A percentile compares a stretch with the other conserved stretches of the same genome.
These are phyloP conservation scores for Thalassiosira livingstoniorum DNA, from an alignment of 352 stramenopile genomes.

Conservation along the genomic window DNA sequence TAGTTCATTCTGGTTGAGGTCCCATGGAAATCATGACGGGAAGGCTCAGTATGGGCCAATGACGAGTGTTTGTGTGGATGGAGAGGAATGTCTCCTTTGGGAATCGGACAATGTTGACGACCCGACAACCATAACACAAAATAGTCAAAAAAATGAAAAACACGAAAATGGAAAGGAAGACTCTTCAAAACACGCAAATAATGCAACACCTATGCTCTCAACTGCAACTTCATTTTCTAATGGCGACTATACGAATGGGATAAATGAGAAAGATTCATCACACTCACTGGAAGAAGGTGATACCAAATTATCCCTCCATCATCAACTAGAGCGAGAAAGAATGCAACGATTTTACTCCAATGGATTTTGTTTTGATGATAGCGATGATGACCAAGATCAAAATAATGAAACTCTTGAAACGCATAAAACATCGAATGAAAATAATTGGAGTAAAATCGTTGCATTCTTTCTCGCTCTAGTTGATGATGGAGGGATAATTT, in stretches of 20 bases:
- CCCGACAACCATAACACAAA: background rate
- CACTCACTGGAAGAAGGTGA: constrained; percentile 10
- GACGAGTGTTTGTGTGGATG: too few species aligned
- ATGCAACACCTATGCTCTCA: background rate
- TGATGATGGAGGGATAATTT: constrained; percentile 16
- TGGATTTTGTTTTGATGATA: constrained; percentile 52
- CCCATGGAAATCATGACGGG: too few species aligned
- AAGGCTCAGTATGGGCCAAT: too few species aligned
- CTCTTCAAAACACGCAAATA: background rate
- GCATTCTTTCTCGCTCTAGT: constrained; percentile 42
- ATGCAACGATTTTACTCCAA: constrained; percentile 56
- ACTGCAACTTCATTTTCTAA: background rate
- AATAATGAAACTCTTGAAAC: constrained; percentile 41
- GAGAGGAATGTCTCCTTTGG: constrained; percentile 46
- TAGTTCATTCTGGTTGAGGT: too few species aligned
- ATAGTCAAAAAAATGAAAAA: background rate
- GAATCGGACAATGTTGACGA: constrained; percentile 25
- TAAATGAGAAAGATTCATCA: background rate
- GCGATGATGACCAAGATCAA: constrained; percentile 25
- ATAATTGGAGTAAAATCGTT: constrained; percentile 52
- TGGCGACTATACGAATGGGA: background rate
- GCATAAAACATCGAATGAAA: too few species aligned
- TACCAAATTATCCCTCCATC: constrained; percentile 17
- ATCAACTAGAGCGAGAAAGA: constrained; percentile 37
- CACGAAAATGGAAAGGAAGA: constrained; percentile 1